These are phyloP conservation scores for Hyphodiscus hymeniophilus DNA, from an alignment of 495 filamentous ascomycete species.

Conservation along the genomic window DNA sequence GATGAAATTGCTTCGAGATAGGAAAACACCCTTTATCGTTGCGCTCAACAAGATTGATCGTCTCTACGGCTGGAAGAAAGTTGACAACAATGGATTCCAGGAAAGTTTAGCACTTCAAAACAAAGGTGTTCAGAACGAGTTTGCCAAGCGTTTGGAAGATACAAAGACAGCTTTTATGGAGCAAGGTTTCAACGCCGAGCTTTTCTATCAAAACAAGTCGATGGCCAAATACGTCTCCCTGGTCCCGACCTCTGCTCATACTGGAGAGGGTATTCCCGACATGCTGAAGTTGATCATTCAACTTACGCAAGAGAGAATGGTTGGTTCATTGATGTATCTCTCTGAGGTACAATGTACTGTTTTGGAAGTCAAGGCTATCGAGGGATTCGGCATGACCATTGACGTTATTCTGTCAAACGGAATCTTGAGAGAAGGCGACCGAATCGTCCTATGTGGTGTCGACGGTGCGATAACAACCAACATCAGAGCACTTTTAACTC, in stretches of 20 bases:
- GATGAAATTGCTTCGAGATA: conserved; percentile 85
- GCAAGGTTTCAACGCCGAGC: conserved; percentile 94
- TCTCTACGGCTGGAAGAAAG: conserved; percentile 96
- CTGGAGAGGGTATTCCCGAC: conserved; percentile 97
- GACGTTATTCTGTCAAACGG: conserved; percentile 97
- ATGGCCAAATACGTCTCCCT: conserved; percentile 90
- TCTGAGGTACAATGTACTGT: conserved; percentile 97
- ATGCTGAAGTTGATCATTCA: conserved; percentile 94
- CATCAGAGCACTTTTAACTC: conserved; percentile 92
- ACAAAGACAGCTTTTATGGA: conserved; percentile 92
- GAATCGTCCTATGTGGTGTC: conserved; percentile 88
- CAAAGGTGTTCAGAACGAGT: conserved; percentile 92
- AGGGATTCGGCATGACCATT: conserved; percentile 97
- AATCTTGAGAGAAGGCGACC: conserved; percentile 88
- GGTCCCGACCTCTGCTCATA: conserved; percentile 94
- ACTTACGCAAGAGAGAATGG: conserved; percentile 96
- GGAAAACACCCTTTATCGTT: conserved; percentile 97
- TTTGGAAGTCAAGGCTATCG: conserved; percentile 97
- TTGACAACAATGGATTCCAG: conserved; percentile 96
- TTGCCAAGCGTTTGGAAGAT: conserved; percentile 79
- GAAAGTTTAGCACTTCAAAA: conserved; percentile 84
- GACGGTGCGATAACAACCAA: conserved; percentile 92
- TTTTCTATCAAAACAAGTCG: conserved; percentile 96
- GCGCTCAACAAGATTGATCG: conserved; percentile 99
- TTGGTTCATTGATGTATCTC: conserved; percentile 93